Evolutionary conservation across 73 alveolate genomes (phyloP).

Genomic region (Tetrahymena borealis): DNA sequence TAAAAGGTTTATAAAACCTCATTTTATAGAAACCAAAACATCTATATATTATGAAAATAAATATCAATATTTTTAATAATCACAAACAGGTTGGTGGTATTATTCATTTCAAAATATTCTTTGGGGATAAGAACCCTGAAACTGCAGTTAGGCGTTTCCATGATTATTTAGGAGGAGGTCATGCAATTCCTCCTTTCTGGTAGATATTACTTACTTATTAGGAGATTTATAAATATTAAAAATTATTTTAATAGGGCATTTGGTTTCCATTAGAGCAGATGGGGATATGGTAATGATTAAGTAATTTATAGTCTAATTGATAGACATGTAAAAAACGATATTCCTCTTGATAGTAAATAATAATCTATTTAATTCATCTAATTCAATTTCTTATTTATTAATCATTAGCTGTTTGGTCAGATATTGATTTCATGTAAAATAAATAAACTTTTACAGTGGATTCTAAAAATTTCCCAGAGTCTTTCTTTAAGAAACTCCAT

Average conservation of each 20-base stretch:
- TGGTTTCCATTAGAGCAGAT: conserved; percentile 65
- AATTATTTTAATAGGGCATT: not conserved
- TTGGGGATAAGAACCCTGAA: conserved; percentile 40
- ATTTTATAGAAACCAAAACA: not conserved
- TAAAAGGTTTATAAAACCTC: too few species aligned
- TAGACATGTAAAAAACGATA: conserved; percentile 28
- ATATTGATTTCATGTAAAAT: conserved; percentile 60
- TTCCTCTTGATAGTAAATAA: conserved; percentile 50
- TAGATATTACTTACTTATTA: not conserved
- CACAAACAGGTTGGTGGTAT: conserved; percentile 20
- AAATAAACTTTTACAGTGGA: conserved; percentile 46
- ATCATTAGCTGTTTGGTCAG: conserved; percentile 53
- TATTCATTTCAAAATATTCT: conserved; percentile 7
- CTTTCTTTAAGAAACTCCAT: conserved; percentile 14
- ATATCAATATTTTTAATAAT: not conserved
- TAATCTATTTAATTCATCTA: not conserved
- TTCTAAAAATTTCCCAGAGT: not conserved
- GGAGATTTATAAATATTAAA: not conserved
- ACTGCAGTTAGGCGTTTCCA: conserved; percentile 30
- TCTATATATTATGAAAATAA: too few species aligned
- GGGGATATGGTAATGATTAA: conserved; percentile 34
- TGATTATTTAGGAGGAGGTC: conserved; percentile 50
- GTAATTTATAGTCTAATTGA: conserved; percentile 27
- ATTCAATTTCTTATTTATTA: not conserved
- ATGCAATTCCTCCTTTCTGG: conserved; percentile 71